Evolutionary conservation across 2,329 filamentous ascomycete species (phyloP), one percentile per base, ranked within the genome.

Genomic region (Lachnellula arida): DNA sequence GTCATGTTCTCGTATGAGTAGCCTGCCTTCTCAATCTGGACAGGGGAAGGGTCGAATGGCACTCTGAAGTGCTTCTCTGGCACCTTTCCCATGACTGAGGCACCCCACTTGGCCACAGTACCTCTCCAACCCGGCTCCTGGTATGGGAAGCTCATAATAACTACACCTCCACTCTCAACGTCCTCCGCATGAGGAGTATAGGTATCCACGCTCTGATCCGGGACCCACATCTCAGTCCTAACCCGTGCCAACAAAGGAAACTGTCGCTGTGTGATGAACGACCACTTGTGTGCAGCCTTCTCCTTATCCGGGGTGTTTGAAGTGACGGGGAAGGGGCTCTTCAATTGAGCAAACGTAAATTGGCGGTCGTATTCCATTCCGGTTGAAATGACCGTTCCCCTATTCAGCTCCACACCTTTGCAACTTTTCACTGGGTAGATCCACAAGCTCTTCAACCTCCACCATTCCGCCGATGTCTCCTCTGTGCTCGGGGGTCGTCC

Each of bases 351-450:
- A 68, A 97, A 89, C 48, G 84, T 87, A 75, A 91, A 96, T 63
- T 93, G 81, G 5, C 91, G 83, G 72, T 97, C 91, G 71, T 87
- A 88, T 68, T 87, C 81, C 55, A 96, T 77, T 2, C 91, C 91
- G 2, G 82, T 82, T 5, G 82, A 75, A 46, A 89, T 73, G 15
- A 94, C 78, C 53, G 82, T 80, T 57, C 81, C 82, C 58, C 78
- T 74, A 51, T 81, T 74, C 47, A 96, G 72, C 72, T 94, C 89
- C 53, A 96, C 84, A 28, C 87, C 88, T 54, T 76, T 77, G 70
- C 91, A 96, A 55, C 88, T 90, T 74, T 95, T 93, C 70, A 96
- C 74, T 0, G 92, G 91, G 70, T 94, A 93, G 57, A 91, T 80
- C 74, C 85, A 86, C 51, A 96, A 76, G 54, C 87, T 88, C 70